Conservation (phyloP, 2,329 filamentous ascomycete species). For the Aspergillus costaricaensis region DNA sequence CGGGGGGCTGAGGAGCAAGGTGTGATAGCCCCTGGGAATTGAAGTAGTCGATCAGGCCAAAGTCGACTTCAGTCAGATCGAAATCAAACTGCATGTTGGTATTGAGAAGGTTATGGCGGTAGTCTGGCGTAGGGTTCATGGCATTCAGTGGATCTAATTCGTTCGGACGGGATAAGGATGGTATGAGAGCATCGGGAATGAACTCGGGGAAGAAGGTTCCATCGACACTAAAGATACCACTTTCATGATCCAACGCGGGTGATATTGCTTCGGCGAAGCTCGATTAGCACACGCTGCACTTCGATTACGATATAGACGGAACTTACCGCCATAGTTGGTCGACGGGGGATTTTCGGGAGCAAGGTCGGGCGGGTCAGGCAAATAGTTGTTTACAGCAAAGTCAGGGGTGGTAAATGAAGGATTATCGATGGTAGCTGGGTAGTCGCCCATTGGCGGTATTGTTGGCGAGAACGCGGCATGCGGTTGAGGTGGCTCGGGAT, state of each 20-base stretch:
- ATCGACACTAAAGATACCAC: conserved; percentile 32
- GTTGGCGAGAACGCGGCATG: conserved; percentile 16
- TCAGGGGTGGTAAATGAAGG: conserved; percentile 15
- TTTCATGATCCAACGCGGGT: conserved; percentile 29
- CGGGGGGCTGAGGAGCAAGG: conserved; percentile 9
- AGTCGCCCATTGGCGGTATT: background rate
- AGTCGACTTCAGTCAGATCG: conserved; percentile 32
- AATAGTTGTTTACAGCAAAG: conserved; percentile 13
- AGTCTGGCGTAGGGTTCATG: conserved; percentile 24
- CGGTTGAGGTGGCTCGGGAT: conserved; percentile 1
- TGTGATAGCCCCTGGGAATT: conserved; percentile 22
- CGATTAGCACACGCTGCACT: background rate
- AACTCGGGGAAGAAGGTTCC: conserved; percentile 34
- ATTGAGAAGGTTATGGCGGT: conserved; percentile 24
- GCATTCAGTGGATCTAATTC: conserved; percentile 24
- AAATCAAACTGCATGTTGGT: conserved; percentile 25
- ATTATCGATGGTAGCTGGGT: conserved; percentile 16
- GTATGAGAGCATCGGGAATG: conserved; percentile 31
- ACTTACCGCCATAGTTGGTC: conserved; percentile 21
- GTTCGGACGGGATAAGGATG: conserved; percentile 26
- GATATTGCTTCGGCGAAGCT: conserved; percentile 16
- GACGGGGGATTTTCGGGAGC: conserved; percentile 2
- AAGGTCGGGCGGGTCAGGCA: conserved; percentile 2
- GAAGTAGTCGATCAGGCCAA: conserved; percentile 31
- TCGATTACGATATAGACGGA: background rate